phyloP scores from a whole-genome alignment of 208 protist species.

The Crithidia acanthocephali region DNA sequence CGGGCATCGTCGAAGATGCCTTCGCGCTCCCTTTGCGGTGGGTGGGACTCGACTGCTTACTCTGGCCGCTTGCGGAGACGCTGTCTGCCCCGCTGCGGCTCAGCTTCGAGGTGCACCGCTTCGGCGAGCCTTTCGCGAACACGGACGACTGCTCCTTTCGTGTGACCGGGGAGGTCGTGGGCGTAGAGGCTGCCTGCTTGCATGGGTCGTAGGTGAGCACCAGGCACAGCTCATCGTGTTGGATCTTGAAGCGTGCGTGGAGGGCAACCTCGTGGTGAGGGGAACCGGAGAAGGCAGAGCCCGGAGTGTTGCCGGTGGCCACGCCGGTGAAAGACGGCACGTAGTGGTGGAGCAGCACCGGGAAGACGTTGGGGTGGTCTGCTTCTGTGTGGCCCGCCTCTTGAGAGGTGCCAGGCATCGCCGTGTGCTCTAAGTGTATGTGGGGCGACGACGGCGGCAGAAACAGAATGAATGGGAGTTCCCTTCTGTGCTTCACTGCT shows the following conservation, averaged over 20 bases:
- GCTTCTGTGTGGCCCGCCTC: neutral
- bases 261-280: constrained; percentile 1
- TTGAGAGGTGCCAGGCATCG: constrained; percentile 6
- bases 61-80: neutral
- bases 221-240: neutral
- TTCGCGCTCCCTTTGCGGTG: too few relatives aligned
- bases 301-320: neutral
- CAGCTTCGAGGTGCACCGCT: neutral
- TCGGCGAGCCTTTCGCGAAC: neutral
- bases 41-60: neutral
- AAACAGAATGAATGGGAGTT: neutral
- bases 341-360: constrained; percentile 12
- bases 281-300: neutral
- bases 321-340: neutral
- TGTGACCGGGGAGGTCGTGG: neutral
- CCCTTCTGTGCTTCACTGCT: too few relatives aligned
- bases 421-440: too few relatives aligned
- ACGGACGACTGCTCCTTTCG: neutral
- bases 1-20: too few relatives aligned
- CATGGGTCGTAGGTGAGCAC: constrained; percentile 10
- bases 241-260: neutral
- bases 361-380: neutral
- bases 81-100: neutral
- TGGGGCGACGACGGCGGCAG: neutral
- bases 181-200: neutral